Base-by-base conservation (phyloP, 106 monocot species). In the Allium sativum region DNA sequence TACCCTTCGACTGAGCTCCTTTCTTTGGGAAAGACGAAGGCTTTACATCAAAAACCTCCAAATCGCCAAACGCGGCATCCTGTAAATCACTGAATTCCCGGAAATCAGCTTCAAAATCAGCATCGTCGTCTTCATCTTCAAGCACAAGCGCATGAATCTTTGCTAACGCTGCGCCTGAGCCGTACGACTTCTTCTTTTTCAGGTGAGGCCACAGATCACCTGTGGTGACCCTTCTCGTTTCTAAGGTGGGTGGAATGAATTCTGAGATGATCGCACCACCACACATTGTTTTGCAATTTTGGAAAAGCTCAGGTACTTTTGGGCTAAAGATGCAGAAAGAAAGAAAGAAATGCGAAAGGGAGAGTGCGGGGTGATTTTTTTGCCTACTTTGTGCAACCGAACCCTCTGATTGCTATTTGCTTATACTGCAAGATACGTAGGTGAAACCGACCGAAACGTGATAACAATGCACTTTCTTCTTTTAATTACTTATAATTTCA, bases 161-260 rank as follows among this genome's bases (percentile, higher is more conserved):
- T 2, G 18, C 69, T 16, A 64, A 47, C 61, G 47, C 52, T 69
- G 72, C 66, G 15, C n/a, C n/a, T 5, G 20, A 20, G 63, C 21
- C 45, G 47, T 46, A 48, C 21, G 51, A 31, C n/a, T 55, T 48
- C 53, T 48, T 55, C 68, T 55, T 72, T 52, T 51, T 65, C 56
- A 58, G 22, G 42, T 73, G 76, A 48, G 69, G 76, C 81, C 81
- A 81, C 53, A 77, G 76, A 55, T 55, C 42, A 48, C 61, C 72
- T 20, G 72, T 58, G 55, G 73, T 87, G 17, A 65, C 61, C 61
- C 63, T 67, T 66, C 67, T 54, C 11, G 54, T 14, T 43, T 55
- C 9, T 15, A 56, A 41, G 53, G 59, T 52, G 31, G 72, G 16
- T 42, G 68, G 48, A 22, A 54, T 75, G 70, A 55, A 54, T 20